Evolutionary conservation across 1,139 yeast genomes (phyloP), one percentile per base, ranked within the genome.

Genomic region (Kazachstania sp.): DNA sequence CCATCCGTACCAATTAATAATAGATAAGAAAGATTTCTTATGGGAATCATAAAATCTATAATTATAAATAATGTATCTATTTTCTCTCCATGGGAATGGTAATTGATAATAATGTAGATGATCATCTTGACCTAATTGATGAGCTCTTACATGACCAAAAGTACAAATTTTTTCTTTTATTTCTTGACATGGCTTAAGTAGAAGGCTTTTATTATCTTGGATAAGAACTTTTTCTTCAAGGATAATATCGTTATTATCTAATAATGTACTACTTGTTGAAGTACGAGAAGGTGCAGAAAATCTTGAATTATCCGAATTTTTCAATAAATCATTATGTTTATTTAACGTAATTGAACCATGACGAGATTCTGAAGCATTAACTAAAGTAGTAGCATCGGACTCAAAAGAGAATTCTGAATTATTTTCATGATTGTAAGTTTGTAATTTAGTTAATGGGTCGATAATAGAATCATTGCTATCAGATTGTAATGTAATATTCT

Each of bases 31-130:
- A 60, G 94, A 85, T 49, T 75, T 73, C 4, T 61, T 47, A 61
- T 85, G 92, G 43, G 77, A 75, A 51, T 78, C 71, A 48, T 85
- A 81, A 67, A 92, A 92, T 53, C 97, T 71, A 69, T 92, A 92
- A 1, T 97, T 97, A 46, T 79, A 69, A 34, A 84, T 72, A 49
- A 92, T 86, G 64, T 78, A 88, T 49, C 88, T 82, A 68, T 92
- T 92, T 64, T 90, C 97, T 61, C 95, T 76, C 96, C 97, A 92
- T 45, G 86, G 86, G 53, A 82, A 77, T 1, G 98, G 98, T 45
- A 92, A 71, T 64, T 92, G 95, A 61, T 86, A 87, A 66, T 84
- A 86, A 56, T 87, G 88, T 45, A 92, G 68, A 49, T 82, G 75
- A 45, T 81, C 65, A 7, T 68, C 54, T 38, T 76, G 70, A 2